A percentile compares a stretch with the other conserved stretches of the same genome.
phyloP scores from a whole-genome alignment of 768 basidiomycete species.

The Lactarius pseudohatsudake region DNA sequence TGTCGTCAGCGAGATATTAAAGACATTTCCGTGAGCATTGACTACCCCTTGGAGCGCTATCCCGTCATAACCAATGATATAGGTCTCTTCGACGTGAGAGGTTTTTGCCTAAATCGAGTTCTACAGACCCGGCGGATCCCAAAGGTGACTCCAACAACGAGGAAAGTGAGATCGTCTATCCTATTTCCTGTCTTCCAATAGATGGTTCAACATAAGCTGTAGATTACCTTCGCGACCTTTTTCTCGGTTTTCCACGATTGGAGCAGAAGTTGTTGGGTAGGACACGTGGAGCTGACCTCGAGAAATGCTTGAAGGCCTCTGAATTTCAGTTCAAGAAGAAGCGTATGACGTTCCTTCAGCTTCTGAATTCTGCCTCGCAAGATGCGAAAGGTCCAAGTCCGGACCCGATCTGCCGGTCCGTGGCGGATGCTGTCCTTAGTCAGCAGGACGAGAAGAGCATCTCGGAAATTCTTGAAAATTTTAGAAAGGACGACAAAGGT shows the following conservation, averaged over 20 bases:
- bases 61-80: not conserved
- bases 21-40: not conserved
- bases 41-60: not conserved
- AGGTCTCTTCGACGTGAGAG: not conserved
- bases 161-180: not conserved
- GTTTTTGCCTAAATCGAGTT: not conserved
- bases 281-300: constrained; percentile 2
- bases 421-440: not conserved
- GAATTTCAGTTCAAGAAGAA: constrained; percentile 15
- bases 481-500: not conserved
- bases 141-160: not conserved
- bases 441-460: not conserved
- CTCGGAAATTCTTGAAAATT: not conserved
- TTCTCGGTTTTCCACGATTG: not conserved
- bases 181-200: not conserved
- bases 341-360: not conserved
- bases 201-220: not conserved
- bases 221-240: constrained; percentile 9
- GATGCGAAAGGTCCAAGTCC: not conserved
- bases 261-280: not conserved
- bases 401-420: not conserved
- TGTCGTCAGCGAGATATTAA: not conserved
- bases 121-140: not conserved
- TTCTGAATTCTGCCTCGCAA: not conserved
- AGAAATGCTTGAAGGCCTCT: not conserved